These are phyloP conservation scores for Vicia sativa DNA, from an alignment of 306 rosid species.

Conservation along the genomic window DNA sequence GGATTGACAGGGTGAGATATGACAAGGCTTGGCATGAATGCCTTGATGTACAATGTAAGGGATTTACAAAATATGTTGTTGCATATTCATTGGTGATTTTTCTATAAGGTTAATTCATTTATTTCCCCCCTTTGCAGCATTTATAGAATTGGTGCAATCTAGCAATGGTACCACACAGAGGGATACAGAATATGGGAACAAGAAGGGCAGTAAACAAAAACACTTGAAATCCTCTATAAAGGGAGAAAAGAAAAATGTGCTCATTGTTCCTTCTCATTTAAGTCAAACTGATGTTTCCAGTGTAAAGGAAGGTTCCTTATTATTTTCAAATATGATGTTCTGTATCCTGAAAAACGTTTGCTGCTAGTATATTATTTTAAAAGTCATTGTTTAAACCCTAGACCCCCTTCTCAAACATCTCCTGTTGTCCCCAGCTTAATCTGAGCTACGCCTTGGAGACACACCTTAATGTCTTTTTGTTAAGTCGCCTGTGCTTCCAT, in stretches of 20 bases:
- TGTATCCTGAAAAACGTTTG: conserved; percentile 66
- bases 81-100: conserved; percentile 35
- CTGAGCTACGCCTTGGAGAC: too few relatives aligned
- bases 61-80: conserved; percentile 31
- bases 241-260: conserved; percentile 58
- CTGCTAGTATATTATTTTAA: too few relatives aligned
- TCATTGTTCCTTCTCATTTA: conserved; percentile 86
- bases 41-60: conserved; percentile 91
- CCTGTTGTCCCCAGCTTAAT: too few relatives aligned
- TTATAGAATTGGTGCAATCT: conserved; percentile 81
- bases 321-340: conserved; percentile 85
- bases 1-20: conserved; percentile 86
- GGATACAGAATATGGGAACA: conserved; percentile 53
- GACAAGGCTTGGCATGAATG: conserved; percentile 98
- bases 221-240: conserved; percentile 51
- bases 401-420: too few relatives aligned
- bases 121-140: conserved; percentile 61
- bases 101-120: conserved; percentile 16
- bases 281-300: conserved; percentile 86
- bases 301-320: conserved; percentile 66
- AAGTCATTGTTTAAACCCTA: too few relatives aligned
- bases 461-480: too few relatives aligned
- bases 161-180: conserved; percentile 83
- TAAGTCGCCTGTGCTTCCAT: too few relatives aligned
- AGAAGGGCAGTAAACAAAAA: conserved; percentile 58